Percentiles rank a stretch among this genome's conserved stretches.
These are phyloP conservation scores for Nakazawaea sp. DNA, from an alignment of 805 yeast genomes.

Conservation along the genomic window DNA sequence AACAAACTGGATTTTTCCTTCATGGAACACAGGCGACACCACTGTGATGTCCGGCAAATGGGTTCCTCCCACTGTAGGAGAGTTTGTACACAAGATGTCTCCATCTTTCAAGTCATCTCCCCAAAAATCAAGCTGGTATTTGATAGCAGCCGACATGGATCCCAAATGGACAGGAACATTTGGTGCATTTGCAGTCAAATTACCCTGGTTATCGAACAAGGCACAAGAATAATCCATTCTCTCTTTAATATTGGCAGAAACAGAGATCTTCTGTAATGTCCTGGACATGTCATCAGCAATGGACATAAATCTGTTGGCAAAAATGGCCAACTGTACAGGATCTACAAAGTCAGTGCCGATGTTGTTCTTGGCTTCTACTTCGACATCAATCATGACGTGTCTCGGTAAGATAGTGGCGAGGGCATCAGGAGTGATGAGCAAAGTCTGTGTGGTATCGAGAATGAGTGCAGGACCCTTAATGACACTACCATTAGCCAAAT, in stretches of 20 bases:
- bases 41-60: constrained; percentile 32
- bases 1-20: constrained; percentile 30
- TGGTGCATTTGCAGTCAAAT: constrained; percentile 25
- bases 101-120: constrained; percentile 17
- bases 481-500: constrained; percentile 16
- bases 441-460: constrained; percentile 22
- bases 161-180: constrained; percentile 24
- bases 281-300: constrained; percentile 26
- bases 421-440: constrained; percentile 19
- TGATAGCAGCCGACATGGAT: constrained; percentile 22
- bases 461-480: constrained; percentile 21
- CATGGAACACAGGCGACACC: constrained; percentile 33
- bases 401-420: constrained; percentile 18
- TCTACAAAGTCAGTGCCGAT: constrained; percentile 20
- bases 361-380: constrained; percentile 13
- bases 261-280: constrained; percentile 21
- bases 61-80: constrained; percentile 21
- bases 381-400: constrained; percentile 18
- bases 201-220: constrained; percentile 22
- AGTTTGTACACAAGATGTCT: constrained; percentile 20
- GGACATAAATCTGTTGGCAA: constrained; percentile 24
- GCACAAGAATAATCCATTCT: constrained; percentile 25
- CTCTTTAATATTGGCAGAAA: constrained; percentile 24
- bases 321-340: constrained; percentile 22
- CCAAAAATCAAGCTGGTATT: constrained; percentile 19